These are phyloP conservation scores for Cucurbita pepo DNA, from an alignment of 306 rosid genomes.

Conservation along the genomic window DNA sequence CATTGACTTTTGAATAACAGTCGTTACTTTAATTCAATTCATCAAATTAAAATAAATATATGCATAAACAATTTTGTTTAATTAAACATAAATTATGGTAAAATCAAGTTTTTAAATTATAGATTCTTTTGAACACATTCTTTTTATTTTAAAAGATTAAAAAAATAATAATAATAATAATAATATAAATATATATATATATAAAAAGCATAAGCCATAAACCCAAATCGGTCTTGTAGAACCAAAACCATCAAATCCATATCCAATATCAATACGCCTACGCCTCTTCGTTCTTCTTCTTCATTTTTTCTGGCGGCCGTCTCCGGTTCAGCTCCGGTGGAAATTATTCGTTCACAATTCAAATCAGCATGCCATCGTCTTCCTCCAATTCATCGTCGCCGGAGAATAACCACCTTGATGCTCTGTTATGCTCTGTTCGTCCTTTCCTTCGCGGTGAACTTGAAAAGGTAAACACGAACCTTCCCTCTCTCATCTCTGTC, in stretches of 20 bases:
- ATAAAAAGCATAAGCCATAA: no score
- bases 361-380: background rate
- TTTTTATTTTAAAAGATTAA: no score
- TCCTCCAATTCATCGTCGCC: background rate
- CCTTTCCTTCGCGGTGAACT: conserved; percentile 78
- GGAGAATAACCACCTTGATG: conserved; percentile 1
- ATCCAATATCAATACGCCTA: background rate
- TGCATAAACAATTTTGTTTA: no score
- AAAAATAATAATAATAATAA: no score
- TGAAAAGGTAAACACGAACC: conserved; percentile 22
- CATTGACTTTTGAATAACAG: no score
- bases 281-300: background rate
- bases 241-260: background rate
- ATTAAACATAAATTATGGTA: no score
- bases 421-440: conserved; percentile 37
- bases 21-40: no score
- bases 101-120: no score
- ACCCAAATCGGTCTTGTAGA: background rate
- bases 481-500: conserved; percentile 37
- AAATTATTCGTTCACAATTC: background rate
- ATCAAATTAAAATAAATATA: no score
- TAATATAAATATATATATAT: no score
- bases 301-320: background rate
- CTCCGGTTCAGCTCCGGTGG: background rate
- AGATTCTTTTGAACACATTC: no score